Base-by-base conservation (phyloP, 805 yeast genomes). In the Kazachstania taianensis region DNA sequence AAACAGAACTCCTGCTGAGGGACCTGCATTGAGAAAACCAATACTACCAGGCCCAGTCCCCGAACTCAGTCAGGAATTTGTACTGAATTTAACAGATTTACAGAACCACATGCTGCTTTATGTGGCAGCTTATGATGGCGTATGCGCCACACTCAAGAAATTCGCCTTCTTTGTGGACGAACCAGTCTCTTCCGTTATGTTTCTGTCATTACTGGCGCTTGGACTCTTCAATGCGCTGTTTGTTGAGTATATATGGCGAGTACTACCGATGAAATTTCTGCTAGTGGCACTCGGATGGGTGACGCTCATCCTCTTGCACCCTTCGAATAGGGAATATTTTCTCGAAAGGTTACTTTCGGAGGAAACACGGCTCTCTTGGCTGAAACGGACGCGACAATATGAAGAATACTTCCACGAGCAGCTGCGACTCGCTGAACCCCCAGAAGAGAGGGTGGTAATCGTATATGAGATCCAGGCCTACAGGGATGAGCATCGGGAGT, bases 71-170 rank as follows among this genome's bases (percentile, higher is more conserved):
- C 66, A 81, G 37, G 94, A 85, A 52, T 85, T 84, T 51, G 57
- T 79, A 15, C 52, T 84, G 38, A 85, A 85, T 52, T 63, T 82
- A 48, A 82, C 94, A 1, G 95, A 85, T 61, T 63, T 84, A 40
- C 95, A 85, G 51, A 85, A 85, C 52, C 79, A 76, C 49, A 78
- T 81, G 83, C 51, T 77, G 20, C 49, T 76, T 10, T 83, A 78
- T 53, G 76, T 80, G 7, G 54, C 62, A 9, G 58, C 65, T 0
- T 84, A 77, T 67, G 89, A 85, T 57, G 65, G 66, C 16, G 34
- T 73, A 4, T 62, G 67, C 15, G 57, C 64, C 45, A 38, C 72
- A 29, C 62, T 81, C 22, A 59, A 63, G 15, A 74, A 71, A 38
- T 75, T 76, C 53, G 72, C 80, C 1, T 78, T 69, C 49, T 84